Conservation (phyloP, 257 asterid genomes). For the Plantago major region DNA sequence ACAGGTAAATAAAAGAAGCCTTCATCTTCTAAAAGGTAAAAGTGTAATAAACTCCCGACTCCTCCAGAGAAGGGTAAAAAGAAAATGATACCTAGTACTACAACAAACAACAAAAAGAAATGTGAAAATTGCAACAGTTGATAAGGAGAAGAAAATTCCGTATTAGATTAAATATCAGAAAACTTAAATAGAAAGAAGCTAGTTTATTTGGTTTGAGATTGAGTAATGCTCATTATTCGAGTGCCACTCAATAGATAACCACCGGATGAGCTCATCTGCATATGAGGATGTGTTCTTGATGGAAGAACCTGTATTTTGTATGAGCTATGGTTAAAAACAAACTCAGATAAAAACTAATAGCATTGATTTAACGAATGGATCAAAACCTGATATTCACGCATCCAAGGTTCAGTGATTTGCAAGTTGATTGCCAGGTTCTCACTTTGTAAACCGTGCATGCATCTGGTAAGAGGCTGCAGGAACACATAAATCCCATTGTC, state of each 20-base stretch:
- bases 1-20: too few species aligned
- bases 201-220: constrained; percentile 16
- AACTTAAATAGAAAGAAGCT: too few species aligned
- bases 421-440: constrained; percentile 81
- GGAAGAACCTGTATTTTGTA: constrained; percentile 57
- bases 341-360: too few species aligned
- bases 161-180: too few species aligned
- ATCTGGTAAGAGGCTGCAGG: constrained; percentile 81
- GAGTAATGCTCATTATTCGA: constrained; percentile 33
- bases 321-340: too few species aligned
- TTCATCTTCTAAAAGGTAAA: too few species aligned
- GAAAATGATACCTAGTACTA: too few species aligned
- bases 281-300: constrained; percentile 87
- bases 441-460: constrained; percentile 85
- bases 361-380: not conserved
- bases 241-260: constrained; percentile 82
- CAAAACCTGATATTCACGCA: constrained; percentile 92
- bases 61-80: too few species aligned
- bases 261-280: constrained; percentile 93
- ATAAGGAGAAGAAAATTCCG: not conserved
- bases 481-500: not conserved
- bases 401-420: constrained; percentile 80
- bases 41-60: too few species aligned
- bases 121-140: not conserved
- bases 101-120: too few species aligned